These are phyloP conservation scores for Candida sanyiensis DNA, from an alignment of 805 yeast species.

Conservation along the genomic window DNA sequence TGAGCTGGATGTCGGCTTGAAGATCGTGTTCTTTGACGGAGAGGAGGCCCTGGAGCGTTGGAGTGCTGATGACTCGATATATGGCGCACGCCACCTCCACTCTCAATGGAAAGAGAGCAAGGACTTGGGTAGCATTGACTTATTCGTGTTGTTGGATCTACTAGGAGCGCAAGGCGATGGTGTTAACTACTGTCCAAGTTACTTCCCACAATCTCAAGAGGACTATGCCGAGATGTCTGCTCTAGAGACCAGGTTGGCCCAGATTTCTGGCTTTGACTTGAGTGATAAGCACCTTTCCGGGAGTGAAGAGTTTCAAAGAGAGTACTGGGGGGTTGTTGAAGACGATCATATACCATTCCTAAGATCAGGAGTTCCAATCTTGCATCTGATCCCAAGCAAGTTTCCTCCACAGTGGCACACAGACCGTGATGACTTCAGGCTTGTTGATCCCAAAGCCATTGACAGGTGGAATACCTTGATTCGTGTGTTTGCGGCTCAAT, in stretches of 20 bases:
- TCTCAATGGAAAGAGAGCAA: conserved; percentile 28
- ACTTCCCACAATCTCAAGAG: conserved; percentile 35
- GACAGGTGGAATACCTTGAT: conserved; percentile 43
- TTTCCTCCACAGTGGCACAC: conserved; percentile 55
- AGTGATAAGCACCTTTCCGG: conserved; percentile 12
- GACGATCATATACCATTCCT: conserved; percentile 55
- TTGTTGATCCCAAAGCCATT: conserved; percentile 35
- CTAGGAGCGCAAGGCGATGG: conserved; percentile 33
- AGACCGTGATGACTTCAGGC: conserved; percentile 38
- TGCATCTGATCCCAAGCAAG: conserved; percentile 47
- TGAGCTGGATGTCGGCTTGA: conserved; percentile 32
- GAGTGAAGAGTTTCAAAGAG: conserved; percentile 16
- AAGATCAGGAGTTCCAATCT: conserved; percentile 38
- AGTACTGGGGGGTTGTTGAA: conserved; percentile 24
- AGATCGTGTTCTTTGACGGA: conserved; percentile 52
- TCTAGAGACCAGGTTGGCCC: conserved; percentile 28
- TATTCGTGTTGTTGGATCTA: conserved; percentile 45
- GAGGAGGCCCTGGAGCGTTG: conserved; percentile 55
- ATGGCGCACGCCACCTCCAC: conserved; percentile 51
- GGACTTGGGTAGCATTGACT: conserved; percentile 32
- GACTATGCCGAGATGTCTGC: conserved; percentile 32
- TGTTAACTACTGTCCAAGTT: conserved; percentile 32
- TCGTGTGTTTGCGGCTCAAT: conserved; percentile 33
- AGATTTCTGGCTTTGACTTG: conserved; percentile 1
- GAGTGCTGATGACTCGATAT: conserved; percentile 46